Evolutionary conservation across 768 basidiomycete genomes (phyloP).

Genomic region (Boletales sp.): DNA sequence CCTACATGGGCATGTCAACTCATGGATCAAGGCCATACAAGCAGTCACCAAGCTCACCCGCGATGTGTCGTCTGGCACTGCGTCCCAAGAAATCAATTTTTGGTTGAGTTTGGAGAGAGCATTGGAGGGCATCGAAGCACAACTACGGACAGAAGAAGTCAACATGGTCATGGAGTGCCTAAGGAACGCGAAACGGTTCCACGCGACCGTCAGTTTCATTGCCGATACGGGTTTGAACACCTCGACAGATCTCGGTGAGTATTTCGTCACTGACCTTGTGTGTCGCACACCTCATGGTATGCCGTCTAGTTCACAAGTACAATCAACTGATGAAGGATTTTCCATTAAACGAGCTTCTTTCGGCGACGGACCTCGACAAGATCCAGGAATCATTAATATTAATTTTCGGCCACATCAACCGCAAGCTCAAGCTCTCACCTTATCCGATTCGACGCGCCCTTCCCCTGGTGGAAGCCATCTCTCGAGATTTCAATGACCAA

Average conservation of each 20-base stretch:
- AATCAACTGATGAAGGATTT: constrained; percentile 99
- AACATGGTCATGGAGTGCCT: constrained; percentile 91
- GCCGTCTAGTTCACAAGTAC: constrained; percentile 85
- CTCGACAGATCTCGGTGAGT: constrained; percentile 80
- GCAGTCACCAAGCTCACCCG: constrained; percentile 93
- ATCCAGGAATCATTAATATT: constrained; percentile 83
- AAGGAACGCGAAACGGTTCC: constrained; percentile 94
- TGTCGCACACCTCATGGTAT: not conserved
- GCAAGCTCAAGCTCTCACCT: constrained; percentile 92
- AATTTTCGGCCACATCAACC: constrained; percentile 92
- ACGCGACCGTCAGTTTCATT: constrained; percentile 95
- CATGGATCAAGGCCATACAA: constrained; percentile 98
- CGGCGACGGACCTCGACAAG: constrained; percentile 94
- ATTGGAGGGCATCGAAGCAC: constrained; percentile 88
- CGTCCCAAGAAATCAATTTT: constrained; percentile 98
- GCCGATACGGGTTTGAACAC: constrained; percentile 97
- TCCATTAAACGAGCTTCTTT: constrained; percentile 92
- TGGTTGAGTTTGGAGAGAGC: constrained; percentile 95
- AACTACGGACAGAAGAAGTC: constrained; percentile 89
- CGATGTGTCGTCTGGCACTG: constrained; percentile 91
- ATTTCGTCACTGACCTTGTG: not conserved
- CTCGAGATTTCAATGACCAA: constrained; percentile 95
- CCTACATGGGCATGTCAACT: constrained; percentile 89
- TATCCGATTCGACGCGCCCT: constrained; percentile 96
- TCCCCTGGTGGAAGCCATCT: constrained; percentile 97